Conservation (phyloP, 805 yeast genomes). For the Wickerhamomyces hampshirensis region DNA sequence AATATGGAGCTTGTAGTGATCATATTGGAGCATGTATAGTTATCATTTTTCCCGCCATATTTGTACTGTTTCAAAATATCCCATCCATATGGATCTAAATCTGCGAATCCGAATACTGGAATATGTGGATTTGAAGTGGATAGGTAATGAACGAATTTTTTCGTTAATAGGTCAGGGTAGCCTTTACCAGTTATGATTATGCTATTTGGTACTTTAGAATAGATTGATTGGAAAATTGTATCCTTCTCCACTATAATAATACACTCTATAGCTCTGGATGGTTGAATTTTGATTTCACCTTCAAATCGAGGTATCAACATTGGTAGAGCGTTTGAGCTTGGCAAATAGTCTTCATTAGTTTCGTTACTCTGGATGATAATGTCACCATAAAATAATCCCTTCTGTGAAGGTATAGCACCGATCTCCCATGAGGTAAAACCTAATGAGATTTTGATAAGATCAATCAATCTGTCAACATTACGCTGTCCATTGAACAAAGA, state of each 20-base stretch:
- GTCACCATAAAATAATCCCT: conserved; percentile 48
- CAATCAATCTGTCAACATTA: conserved; percentile 37
- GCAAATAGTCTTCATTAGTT: no score
- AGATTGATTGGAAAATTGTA: conserved; percentile 38
- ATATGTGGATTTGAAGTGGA: conserved; percentile 19
- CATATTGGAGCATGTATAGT: not conserved
- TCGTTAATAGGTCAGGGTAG: conserved; percentile 57
- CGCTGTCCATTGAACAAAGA: conserved; percentile 43
- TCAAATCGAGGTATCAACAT: conserved; percentile 38
- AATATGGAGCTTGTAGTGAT: conserved; percentile 15
- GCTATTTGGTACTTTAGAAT: conserved; percentile 17
- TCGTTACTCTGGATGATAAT: no score
- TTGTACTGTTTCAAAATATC: conserved; percentile 48
- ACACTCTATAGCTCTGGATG: conserved; percentile 12
- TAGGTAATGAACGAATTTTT: conserved; percentile 34
- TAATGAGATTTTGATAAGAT: conserved; percentile 34
- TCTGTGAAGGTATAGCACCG: conserved; percentile 53
- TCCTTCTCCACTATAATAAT: conserved; percentile 51
- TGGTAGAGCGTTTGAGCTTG: conserved; percentile 16
- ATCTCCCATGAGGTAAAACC: conserved; percentile 34
- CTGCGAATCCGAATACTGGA: conserved; percentile 46
- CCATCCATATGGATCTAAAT: conserved; percentile 65
- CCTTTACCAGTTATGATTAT: conserved; percentile 64
- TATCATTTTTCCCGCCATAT: conserved; percentile 15
- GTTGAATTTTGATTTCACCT: conserved; percentile 7